Base-by-base conservation (phyloP, 306 rosid genomes). In the Prunus armeniaca region DNA sequence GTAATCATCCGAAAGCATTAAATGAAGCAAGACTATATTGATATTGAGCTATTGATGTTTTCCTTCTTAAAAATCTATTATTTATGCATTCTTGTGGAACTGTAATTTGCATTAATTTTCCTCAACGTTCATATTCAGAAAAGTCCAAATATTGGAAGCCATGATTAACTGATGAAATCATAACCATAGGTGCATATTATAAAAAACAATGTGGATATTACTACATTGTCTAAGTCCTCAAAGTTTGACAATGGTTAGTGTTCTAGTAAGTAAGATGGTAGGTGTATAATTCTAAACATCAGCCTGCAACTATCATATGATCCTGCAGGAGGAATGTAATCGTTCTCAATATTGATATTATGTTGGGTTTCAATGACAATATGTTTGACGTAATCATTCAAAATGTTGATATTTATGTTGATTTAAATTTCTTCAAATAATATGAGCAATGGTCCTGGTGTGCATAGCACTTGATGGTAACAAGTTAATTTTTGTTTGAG, bases 401-500 rank as follows among this genome's bases (percentile, higher is more conserved):
- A 12, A 12, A 67, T 47, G 43, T 24, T 47, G 20, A n/a, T 30
- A 15, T 17, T 50, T 15, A 6, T 69, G 60, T 70, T 18, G 46
- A 25, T 18, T 20, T 28, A 2, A 38, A 52, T 17, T 52, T 52
- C 19, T 70, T 52, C 19, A 69, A 69, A 6, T 28, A 49, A 49
- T 50, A 9, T 38, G 50, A 71, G 49, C 64, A 52, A 4, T 70
- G 62, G 10, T 50, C 45, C 43, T 27, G 58, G 66, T 74, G 45
- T 56, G 52, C 67, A 60, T 69, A 47, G 75, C 24, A 11, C 46
- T 65, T 70, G 65, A 58, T 38, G 30, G 73, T 79, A 69, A 69
- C 65, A 45, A 43, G 67, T 69, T 82, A 32, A 57, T 70, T 85
- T 81, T 58, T 46, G 14, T 62, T 38, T 56, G 78, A 71, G 79